Evolutionary conservation across 164 flowering plant genomes (phyloP), one percentile per base, ranked within the genome.

Genomic region (Buxus sempervirens): DNA sequence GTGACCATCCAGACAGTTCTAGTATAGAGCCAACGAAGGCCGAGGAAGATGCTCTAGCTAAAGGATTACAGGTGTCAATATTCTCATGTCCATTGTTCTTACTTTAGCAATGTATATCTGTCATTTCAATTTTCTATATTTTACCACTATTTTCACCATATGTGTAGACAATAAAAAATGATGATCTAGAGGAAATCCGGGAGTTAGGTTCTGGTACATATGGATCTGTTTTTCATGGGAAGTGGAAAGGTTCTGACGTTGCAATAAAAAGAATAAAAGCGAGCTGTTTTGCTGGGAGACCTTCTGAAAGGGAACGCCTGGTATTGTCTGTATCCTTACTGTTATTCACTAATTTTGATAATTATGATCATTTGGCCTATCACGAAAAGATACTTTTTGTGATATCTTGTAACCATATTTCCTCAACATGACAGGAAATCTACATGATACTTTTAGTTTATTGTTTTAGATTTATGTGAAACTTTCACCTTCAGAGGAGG

Each of bases 221-320:
- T 82, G 99, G 99, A 20, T 73, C 98, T 70, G 99, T 96, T 58
- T 96, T 75, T 75, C 93, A 96, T 83, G 98, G 98, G 55, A 96
- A 96, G 75, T 96, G 99, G 99, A 93, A 82, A 70, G 99, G 99
- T 65, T 96, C 97, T 63, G 99, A 96, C 85, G 99, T 96, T 15
- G 99, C 99, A 36, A 75, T 96, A 69, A 96, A 96, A 77, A 90
- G 97, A 76, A 96, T 96, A 61, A 96, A 96, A 82, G 90, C 99
- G 14, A 90, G 98, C 76, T 96, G 99, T 84, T 96, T 96, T 86
- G 85, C 95, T 65, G 99, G 97, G 71, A 88, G 79, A 70, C 99
- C 98, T 57, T 88, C 98, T 63, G 99, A 96, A 77, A 84, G 99
- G 75, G 96, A 85, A 64, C 97, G 99, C 18, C 73, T 96, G 97